These are phyloP conservation scores for Pythium myriotylum DNA, from an alignment of 352 stramenopile genomes.

Conservation along the genomic window DNA sequence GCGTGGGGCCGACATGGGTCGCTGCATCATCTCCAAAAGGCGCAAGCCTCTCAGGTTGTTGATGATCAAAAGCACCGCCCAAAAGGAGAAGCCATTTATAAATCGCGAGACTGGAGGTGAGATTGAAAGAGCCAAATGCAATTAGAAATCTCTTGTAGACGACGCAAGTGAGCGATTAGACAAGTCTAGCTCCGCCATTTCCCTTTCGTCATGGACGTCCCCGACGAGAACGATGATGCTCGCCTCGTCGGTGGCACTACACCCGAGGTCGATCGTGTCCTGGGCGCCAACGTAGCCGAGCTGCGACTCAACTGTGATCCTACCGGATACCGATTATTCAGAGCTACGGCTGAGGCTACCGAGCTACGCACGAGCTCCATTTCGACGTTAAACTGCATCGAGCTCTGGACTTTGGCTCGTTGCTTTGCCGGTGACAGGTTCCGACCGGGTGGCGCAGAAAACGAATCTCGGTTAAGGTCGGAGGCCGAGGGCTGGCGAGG, in stretches of 20 bases:
- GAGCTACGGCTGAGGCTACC: conserved; percentile 11
- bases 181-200: conserved; percentile 5
- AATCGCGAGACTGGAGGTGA: not conserved
- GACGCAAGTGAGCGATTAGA: too few relatives aligned
- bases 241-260: not conserved
- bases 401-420: conserved; percentile 10
- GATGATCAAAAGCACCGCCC: too few relatives aligned
- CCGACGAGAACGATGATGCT: conserved; percentile 3
- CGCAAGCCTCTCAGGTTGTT: not conserved
- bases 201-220: not conserved
- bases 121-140: too few relatives aligned
- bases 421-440: conserved; percentile 17
- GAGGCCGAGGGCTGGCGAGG: not conserved
- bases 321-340: conserved; percentile 6
- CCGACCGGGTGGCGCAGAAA: not conserved
- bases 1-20: conserved; percentile 19
- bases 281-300: not conserved
- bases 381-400: conserved; percentile 43
- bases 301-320: not conserved
- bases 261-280: too few relatives aligned
- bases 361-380: conserved; percentile 53
- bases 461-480: not conserved
- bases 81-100: conserved; percentile 16
- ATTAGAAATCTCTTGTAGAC: too few relatives aligned
- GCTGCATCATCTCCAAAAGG: conserved; percentile 5